These are phyloP conservation scores for Kodamaea sp. DNA, from an alignment of 1,139 yeast species.

Conservation along the genomic window DNA sequence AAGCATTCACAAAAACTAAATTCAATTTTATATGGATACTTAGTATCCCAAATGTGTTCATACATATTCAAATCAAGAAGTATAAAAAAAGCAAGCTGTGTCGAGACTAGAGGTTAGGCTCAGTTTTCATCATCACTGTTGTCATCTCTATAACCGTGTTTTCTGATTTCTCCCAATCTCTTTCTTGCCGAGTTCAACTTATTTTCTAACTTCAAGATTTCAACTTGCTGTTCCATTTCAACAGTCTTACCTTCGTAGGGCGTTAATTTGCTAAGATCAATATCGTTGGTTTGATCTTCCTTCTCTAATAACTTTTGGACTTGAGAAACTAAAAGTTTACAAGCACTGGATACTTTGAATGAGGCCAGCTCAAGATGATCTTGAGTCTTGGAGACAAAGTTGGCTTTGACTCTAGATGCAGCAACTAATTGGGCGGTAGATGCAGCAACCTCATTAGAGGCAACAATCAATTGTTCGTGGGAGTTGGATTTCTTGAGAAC, in stretches of 20 bases:
- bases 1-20: too few relatives aligned
- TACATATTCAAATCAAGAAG: too few relatives aligned
- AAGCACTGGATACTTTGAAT: slow-evolving; percentile 69
- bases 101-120: neutral
- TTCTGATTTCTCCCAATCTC: slow-evolving; percentile 82
- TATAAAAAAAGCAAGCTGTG: too few relatives aligned
- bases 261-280: slow-evolving; percentile 70
- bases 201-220: slow-evolving; percentile 80
- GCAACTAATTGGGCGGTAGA: slow-evolving; percentile 93
- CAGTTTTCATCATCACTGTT: slow-evolving; percentile 48
- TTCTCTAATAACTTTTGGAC: slow-evolving; percentile 63
- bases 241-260: slow-evolving; percentile 83
- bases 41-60: too few relatives aligned
- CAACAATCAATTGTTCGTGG: slow-evolving; percentile 85
- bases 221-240: slow-evolving; percentile 94
- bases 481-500: slow-evolving; percentile 63
- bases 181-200: slow-evolving; percentile 72
- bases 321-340: slow-evolving; percentile 67
- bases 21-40: too few relatives aligned
- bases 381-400: slow-evolving; percentile 75
- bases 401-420: slow-evolving; percentile 86
- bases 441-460: slow-evolving; percentile 90
- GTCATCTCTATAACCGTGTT: slow-evolving; percentile 67
- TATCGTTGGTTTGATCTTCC: slow-evolving; percentile 37
- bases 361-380: slow-evolving; percentile 72